Conservation (phyloP, 2,329 filamentous ascomycete genomes). For the Aspergillus fischeri region DNA sequence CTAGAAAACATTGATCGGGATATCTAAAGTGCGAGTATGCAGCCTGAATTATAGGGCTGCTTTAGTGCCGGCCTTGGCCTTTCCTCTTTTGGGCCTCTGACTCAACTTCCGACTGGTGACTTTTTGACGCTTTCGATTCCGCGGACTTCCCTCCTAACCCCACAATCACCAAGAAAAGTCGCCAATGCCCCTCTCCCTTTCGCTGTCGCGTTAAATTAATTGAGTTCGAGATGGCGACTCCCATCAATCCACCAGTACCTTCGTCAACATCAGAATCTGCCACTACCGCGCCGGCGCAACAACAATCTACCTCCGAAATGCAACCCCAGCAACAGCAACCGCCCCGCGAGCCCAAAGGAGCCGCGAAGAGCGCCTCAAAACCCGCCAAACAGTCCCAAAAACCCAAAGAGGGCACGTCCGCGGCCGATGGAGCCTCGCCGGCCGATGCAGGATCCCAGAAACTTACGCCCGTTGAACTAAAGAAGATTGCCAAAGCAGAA, state of each 20-base stretch:
- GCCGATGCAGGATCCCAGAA: slow-evolving; percentile 30
- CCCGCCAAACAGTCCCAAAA: slow-evolving; percentile 20
- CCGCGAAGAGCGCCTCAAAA: slow-evolving; percentile 20
- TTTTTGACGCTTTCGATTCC: slow-evolving; percentile 17
- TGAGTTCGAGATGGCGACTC: slow-evolving; percentile 25
- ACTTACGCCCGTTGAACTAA: slow-evolving; percentile 64
- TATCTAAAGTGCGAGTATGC: not conserved
- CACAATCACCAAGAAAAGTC: slow-evolving; percentile 24
- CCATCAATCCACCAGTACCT: slow-evolving; percentile 18
- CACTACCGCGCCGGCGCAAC: slow-evolving; percentile 14
- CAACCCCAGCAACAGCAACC: slow-evolving; percentile 17
- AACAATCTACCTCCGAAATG: slow-evolving; percentile 14
- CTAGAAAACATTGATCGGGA: not conserved
- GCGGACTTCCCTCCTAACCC: slow-evolving; percentile 9
- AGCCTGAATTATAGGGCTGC: slow-evolving; percentile 22
- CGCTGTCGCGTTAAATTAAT: slow-evolving; percentile 15
- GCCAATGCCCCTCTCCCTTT: slow-evolving; percentile 24
- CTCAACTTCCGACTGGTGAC: slow-evolving; percentile 30
- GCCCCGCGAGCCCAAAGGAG: slow-evolving; percentile 19
- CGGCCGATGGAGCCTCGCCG: slow-evolving; percentile 17
- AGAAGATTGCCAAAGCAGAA: slow-evolving; percentile 85
- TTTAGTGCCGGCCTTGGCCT: slow-evolving; percentile 17
- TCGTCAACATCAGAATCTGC: slow-evolving; percentile 12
- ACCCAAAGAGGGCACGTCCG: slow-evolving; percentile 20
- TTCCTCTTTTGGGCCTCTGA: not conserved